A percentile compares a stretch with the other conserved stretches of the same genome.
Conservation (phyloP, 441 rosid genomes). For the Jatropha multifida region DNA sequence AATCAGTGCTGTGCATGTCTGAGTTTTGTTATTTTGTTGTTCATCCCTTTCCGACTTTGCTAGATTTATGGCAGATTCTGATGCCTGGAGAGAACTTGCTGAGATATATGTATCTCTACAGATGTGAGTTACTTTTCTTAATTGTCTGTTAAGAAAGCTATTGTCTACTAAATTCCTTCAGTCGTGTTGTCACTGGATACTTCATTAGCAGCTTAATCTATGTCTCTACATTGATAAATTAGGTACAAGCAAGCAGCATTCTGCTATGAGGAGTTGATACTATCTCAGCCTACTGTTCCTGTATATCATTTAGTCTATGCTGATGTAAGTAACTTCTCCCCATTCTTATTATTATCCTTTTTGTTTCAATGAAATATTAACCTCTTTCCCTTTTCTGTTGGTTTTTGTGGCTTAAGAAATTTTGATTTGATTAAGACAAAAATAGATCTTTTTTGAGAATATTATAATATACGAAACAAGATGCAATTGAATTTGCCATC, state of each 20-base stretch:
- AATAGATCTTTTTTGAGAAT: background rate
- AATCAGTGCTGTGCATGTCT: slow-evolving; percentile 1
- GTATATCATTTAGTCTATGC: slow-evolving; percentile 87
- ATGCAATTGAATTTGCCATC: background rate
- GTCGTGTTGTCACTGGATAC: background rate
- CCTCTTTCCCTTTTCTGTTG: background rate
- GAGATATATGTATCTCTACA: slow-evolving; percentile 86
- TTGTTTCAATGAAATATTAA: background rate
- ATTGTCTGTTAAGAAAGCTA: background rate
- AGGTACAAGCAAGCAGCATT: slow-evolving; percentile 99
- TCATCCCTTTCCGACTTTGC: slow-evolving; percentile 5
- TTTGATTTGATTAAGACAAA: background rate
- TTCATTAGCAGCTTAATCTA: slow-evolving; percentile 1
- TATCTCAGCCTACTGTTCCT: slow-evolving; percentile 79
- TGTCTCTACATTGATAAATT: slow-evolving; percentile 23
- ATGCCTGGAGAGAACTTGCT: slow-evolving; percentile 99
- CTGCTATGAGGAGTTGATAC: slow-evolving; percentile 93
- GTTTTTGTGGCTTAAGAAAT: slow-evolving; percentile 5
- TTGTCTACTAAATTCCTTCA: slow-evolving; percentile 10
- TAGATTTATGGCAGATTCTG: slow-evolving; percentile 99
- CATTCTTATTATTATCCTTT: background rate
- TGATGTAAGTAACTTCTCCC: slow-evolving; percentile 55
- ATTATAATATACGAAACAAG: background rate
- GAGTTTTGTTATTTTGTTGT: slow-evolving; percentile 2
- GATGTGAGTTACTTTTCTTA: slow-evolving; percentile 50